Conservation (phyloP, 176 grass and related monocot species). For the Musa beccarii region DNA sequence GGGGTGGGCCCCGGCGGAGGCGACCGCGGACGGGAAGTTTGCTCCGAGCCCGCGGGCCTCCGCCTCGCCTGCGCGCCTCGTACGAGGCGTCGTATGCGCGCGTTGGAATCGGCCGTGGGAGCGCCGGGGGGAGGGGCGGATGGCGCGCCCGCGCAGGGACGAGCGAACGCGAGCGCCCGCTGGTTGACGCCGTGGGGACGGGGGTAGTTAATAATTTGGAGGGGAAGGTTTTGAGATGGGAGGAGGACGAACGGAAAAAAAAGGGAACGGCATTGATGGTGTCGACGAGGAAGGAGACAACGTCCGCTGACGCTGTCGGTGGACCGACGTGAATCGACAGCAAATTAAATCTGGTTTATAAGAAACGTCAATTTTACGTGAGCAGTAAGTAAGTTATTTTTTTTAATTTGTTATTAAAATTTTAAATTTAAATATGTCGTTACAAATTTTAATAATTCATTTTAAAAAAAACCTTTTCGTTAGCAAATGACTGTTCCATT, state of each 20-base stretch:
- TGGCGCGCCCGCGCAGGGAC: neutral
- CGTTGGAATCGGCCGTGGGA: neutral
- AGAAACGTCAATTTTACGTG: too few relatives aligned
- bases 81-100: neutral
- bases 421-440: too few relatives aligned
- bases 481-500: too few relatives aligned
- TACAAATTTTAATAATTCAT: too few relatives aligned
- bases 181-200: neutral
- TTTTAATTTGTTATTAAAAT: too few relatives aligned
- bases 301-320: neutral
- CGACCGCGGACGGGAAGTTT: neutral
- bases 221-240: neutral
- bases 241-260: neutral
- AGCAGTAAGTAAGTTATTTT: too few relatives aligned
- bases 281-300: neutral
- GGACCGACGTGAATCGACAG: neutral
- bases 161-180: neutral
- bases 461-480: too few relatives aligned
- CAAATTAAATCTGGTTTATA: too few relatives aligned
- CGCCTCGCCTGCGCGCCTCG: neutral
- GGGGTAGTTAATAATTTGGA: neutral
- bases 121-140: neutral
- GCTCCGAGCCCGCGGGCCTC: neutral
- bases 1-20: neutral
- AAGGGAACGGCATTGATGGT: neutral